Percentiles rank a stretch among this genome's conserved stretches.
Evolutionary conservation across 768 basidiomycete genomes (phyloP).

Genomic region (Boletus tomentosulus): DNA sequence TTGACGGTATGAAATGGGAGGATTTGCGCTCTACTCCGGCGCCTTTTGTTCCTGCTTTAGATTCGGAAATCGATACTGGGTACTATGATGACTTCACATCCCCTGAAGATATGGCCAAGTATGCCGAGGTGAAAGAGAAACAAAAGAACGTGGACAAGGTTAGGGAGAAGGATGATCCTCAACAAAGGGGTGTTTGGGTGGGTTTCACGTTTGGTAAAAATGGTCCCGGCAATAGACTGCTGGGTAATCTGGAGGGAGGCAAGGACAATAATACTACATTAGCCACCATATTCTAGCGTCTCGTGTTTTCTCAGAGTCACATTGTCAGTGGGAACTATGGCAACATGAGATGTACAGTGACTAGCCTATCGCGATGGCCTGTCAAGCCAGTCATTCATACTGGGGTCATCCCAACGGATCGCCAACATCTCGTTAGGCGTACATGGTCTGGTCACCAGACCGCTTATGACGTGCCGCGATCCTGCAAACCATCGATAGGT

Average conservation of each 20-base stretch:
- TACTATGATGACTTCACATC: conserved; percentile 92
- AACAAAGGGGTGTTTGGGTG: conserved; percentile 79
- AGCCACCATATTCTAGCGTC: conserved; percentile 53
- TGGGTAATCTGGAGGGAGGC: conserved; percentile 27
- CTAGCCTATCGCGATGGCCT: too few relatives aligned
- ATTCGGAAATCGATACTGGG: conserved; percentile 91
- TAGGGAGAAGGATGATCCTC: conserved; percentile 77
- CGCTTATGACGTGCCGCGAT: too few relatives aligned
- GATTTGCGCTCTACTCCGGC: conserved; percentile 70
- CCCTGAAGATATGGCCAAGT: conserved; percentile 95
- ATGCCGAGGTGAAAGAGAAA: conserved; percentile 97
- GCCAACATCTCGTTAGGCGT: too few relatives aligned
- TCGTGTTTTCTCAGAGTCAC: background rate
- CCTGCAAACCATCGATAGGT: too few relatives aligned
- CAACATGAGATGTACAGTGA: too few relatives aligned
- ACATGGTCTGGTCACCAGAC: too few relatives aligned
- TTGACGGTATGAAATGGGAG: conserved; percentile 70
- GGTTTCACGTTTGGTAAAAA: conserved; percentile 92
- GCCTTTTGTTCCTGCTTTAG: conserved; percentile 92
- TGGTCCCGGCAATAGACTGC: conserved; percentile 49
- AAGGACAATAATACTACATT: conserved; percentile 47
- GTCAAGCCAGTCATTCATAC: too few relatives aligned
- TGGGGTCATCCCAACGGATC: too few relatives aligned
- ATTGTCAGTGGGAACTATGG: background rate
- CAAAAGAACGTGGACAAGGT: conserved; percentile 91